Conservation (phyloP, 176 grass and related monocot genomes). For the Rhipidocladum racemiflorum region DNA sequence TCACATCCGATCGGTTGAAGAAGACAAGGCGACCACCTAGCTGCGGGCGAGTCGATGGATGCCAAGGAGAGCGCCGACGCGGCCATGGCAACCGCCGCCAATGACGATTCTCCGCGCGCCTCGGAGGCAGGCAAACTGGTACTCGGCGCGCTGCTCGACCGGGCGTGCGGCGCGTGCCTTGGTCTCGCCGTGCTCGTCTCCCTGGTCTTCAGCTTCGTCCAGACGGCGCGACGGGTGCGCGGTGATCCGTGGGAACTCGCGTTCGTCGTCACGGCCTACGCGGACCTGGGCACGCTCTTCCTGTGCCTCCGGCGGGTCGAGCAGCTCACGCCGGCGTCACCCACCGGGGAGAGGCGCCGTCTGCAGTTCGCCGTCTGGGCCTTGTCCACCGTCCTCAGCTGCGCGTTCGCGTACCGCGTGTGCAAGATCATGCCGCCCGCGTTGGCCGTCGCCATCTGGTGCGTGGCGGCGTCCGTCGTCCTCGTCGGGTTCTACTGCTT, state of each 20-base stretch:
- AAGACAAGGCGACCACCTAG: too few species aligned
- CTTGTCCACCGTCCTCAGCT: slow-evolving; percentile 8
- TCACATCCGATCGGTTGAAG: too few species aligned
- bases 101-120: background rate
- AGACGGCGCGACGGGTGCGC: background rate
- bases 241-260: background rate
- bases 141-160: background rate
- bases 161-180: background rate
- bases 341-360: background rate
- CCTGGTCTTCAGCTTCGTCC: background rate
- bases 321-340: background rate
- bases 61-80: background rate
- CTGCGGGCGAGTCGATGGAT: background rate
- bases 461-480: background rate
- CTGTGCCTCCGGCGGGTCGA: slow-evolving; percentile 3
- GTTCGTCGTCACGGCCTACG: background rate
- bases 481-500: background rate
- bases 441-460: background rate
- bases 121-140: background rate
- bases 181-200: background rate
- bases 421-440: background rate
- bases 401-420: slow-evolving; percentile 7
- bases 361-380: background rate
- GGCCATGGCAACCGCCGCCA: background rate
- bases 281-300: background rate